A percentile compares a stretch with the other conserved stretches of the same genome.
Conservation (phyloP, 176 grass and related monocot species). For the Paspalum notatum region DNA sequence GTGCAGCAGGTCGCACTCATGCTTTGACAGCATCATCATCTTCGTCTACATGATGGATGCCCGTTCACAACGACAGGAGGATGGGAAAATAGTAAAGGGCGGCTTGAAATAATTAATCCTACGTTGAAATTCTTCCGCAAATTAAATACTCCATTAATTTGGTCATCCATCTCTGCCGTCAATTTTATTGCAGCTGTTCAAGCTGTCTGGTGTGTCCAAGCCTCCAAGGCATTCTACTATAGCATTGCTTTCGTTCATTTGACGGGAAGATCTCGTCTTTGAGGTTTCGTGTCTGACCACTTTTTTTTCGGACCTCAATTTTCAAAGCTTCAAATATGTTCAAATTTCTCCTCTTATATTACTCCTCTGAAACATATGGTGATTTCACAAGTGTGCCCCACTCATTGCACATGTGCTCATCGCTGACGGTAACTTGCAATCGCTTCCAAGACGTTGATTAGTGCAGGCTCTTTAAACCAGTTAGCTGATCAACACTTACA, state of each 20-base stretch:
- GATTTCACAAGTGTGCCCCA: too few species aligned
- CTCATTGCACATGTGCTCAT: neutral
- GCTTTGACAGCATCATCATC: neutral
- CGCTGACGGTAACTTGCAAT: neutral
- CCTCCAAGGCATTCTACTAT: too few species aligned
- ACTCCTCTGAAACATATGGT: too few species aligned
- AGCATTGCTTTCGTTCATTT: neutral
- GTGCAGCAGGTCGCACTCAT: neutral
- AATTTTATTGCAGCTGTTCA: slow-evolving; percentile 3
- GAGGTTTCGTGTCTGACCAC: neutral
- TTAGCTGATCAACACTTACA: neutral
- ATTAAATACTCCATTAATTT: too few species aligned
- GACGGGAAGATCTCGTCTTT: neutral
- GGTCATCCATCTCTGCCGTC: neutral
- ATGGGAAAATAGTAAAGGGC: too few species aligned
- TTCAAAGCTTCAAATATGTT: neutral
- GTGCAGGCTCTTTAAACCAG: neutral
- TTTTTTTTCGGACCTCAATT: too few species aligned
- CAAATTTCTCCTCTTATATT: too few species aligned
- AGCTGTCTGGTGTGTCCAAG: neutral
- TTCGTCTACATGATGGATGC: neutral
- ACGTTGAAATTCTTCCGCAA: neutral
- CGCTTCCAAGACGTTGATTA: neutral
- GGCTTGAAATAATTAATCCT: neutral
- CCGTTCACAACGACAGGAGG: too few species aligned